These are phyloP conservation scores for Colletotrichum sublineola DNA, from an alignment of 2,329 filamentous ascomycete species.

Conservation along the genomic window DNA sequence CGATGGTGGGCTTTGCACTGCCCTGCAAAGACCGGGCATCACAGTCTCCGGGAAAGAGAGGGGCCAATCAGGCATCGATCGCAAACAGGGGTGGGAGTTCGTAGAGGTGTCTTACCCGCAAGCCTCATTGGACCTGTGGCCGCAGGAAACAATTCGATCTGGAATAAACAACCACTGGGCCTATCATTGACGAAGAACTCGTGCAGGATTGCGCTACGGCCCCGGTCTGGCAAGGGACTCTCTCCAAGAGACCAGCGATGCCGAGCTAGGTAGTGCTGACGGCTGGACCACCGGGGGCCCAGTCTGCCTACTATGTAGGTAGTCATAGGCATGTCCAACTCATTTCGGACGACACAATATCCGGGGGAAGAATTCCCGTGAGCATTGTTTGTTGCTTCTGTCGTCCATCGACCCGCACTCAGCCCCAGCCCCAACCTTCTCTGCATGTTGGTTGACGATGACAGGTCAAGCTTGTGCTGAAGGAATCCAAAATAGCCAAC, in stretches of 20 bases:
- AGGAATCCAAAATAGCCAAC: slow-evolving; percentile 28
- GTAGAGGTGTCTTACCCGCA: not conserved
- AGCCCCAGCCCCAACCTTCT: slow-evolving; percentile 7
- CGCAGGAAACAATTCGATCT: slow-evolving; percentile 4
- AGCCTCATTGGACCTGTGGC: slow-evolving; percentile 9
- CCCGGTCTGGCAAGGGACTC: not conserved
- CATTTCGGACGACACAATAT: slow-evolving; percentile 20
- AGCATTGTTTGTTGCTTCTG: not conserved
- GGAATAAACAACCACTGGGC: slow-evolving; percentile 2
- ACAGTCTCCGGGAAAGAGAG: slow-evolving; percentile 11
- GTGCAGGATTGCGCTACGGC: not conserved
- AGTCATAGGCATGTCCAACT: slow-evolving; percentile 1
- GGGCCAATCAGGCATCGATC: slow-evolving; percentile 24
- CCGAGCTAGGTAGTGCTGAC: slow-evolving; percentile 11
- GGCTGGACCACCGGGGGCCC: not conserved
- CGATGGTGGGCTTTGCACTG: slow-evolving; percentile 22
- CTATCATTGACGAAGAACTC: not conserved
- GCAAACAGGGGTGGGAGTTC: not conserved
- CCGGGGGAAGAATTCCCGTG: slow-evolving; percentile 1
- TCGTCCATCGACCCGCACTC: not conserved
- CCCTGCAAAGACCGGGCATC: slow-evolving; percentile 12
- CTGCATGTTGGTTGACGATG: slow-evolving; percentile 25
- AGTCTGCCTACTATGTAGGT: not conserved
- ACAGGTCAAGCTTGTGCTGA: slow-evolving; percentile 22
- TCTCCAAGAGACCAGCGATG: not conserved